Percentiles rank a stretch among this genome's conserved stretches.
Evolutionary conservation across 148 eudicot genomes (phyloP).

Genomic region (Dianthus caryophyllus): DNA sequence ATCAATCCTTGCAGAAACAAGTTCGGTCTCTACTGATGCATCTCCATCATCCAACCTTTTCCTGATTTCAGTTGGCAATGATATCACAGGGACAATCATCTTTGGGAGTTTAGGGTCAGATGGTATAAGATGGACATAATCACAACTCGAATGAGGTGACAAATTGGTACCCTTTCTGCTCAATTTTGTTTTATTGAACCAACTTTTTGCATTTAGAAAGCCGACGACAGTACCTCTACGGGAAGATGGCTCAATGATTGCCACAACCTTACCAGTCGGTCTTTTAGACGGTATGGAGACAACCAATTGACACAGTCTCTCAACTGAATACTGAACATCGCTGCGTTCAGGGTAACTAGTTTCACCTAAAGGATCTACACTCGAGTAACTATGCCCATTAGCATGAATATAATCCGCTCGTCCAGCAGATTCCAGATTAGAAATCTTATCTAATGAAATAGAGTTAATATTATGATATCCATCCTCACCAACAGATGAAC

Average conservation of each 20-base stretch:
- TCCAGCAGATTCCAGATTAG: slow-evolving; percentile 23
- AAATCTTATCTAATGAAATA: slow-evolving; percentile 22
- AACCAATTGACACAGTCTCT: slow-evolving; percentile 45
- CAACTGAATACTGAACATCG: slow-evolving; percentile 35
- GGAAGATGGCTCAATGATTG: slow-evolving; percentile 56
- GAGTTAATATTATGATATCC: slow-evolving; percentile 15
- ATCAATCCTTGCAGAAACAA: slow-evolving; percentile 64
- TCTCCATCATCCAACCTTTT: slow-evolving; percentile 64
- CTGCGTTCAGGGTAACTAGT: slow-evolving; percentile 24
- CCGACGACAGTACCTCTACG: slow-evolving; percentile 68
- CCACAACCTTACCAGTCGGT: slow-evolving; percentile 82
- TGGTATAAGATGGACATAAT: slow-evolving; percentile 53
- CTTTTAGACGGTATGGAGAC: slow-evolving; percentile 57
- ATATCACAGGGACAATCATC: slow-evolving; percentile 56
- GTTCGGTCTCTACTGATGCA: slow-evolving; percentile 57
- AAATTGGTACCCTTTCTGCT: slow-evolving; percentile 35
- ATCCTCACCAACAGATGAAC: slow-evolving; percentile 11
- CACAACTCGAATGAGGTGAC: slow-evolving; percentile 27
- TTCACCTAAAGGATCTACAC: slow-evolving; percentile 22
- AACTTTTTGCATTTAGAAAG: slow-evolving; percentile 55
- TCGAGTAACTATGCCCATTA: slow-evolving; percentile 27
- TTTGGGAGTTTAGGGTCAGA: slow-evolving; percentile 73
- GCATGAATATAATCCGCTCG: slow-evolving; percentile 19
- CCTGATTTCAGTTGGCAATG: slow-evolving; percentile 53
- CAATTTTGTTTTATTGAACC: slow-evolving; percentile 40